Evolutionary conservation across 352 stramenopile genomes (phyloP), one percentile per base, ranked within the genome.

Genomic region (Phytophthora tubulina): DNA sequence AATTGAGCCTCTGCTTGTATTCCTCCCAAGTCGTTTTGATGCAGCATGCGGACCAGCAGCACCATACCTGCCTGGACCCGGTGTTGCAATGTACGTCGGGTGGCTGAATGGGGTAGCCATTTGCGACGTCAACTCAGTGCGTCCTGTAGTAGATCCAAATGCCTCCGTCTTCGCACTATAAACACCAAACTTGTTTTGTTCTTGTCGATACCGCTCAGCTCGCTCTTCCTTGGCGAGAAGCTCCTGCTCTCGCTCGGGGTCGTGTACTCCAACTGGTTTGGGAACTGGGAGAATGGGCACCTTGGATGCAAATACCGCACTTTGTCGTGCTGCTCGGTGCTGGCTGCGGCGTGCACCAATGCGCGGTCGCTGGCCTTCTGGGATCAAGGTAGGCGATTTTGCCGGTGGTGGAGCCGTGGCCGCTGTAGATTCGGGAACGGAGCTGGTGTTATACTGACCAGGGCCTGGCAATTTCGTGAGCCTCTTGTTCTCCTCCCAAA

Each of bases 291-390:
- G 76, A 55, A 93, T 87, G 4, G 87, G 87, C 5, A 94, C 87
- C 15, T 88, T 90, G n/a, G 85, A 92, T 3, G 85, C 81, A 71
- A 94, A 92, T 36, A 92, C 84, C 15, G 87, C 87, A 48, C 82
- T 92, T 36, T 78, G 81, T 35, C 76, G 73, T 21, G 80, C 66
- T 17, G 58, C 51, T 36, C 67, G 75, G 35, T 68, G 70, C 13
- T 80, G 63, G 30, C 51, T 67, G 9, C 71, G 71, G 7, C 66
- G 59, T 21, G 66, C 71, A 41, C 66, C 66, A 30, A 78, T 68
- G 17, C 71, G 71, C n/a, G 66, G 66, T 21, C 60, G 66, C 15
- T 72, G 66, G 8, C 35, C 67, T 50, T 67, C 46, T 53, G 66
- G 51, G 5, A 44, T 65, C 44, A 55, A 59, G 6, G 35, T 48